These are phyloP conservation scores for Talaromyces proteolyticus DNA, from an alignment of 495 filamentous ascomycete species.

Conservation along the genomic window DNA sequence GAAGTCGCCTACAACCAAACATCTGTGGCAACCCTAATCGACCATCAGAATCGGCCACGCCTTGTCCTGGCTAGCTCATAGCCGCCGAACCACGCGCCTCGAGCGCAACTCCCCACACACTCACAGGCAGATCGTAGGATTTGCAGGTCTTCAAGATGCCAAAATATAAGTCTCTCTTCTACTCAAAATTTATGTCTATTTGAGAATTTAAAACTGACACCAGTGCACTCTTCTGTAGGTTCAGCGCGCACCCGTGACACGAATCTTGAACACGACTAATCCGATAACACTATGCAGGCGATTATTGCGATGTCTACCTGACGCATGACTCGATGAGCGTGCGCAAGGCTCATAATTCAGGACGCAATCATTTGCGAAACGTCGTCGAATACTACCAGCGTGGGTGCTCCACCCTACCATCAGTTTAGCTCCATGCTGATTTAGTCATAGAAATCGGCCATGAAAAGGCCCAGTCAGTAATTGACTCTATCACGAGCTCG, in stretches of 20 bases:
- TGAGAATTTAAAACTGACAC: constrained; percentile 38
- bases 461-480: constrained; percentile 96
- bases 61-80: too few species aligned
- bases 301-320: constrained; percentile 99
- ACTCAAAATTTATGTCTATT: not conserved
- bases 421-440: not conserved
- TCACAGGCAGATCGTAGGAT: not conserved
- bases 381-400: constrained; percentile 98
- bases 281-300: constrained; percentile 51
- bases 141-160: constrained; percentile 52
- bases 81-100: not conserved
- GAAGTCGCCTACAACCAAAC: too few species aligned
- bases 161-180: constrained; percentile 61
- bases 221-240: constrained; percentile 65
- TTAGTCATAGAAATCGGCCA: constrained; percentile 77
- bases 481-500: constrained; percentile 92
- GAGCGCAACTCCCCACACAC: not conserved
- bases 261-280: constrained; percentile 9
- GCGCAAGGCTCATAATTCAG: constrained; percentile 95
- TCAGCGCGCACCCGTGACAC: constrained; percentile 1
- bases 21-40: too few species aligned
- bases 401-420: constrained; percentile 28
- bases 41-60: too few species aligned
- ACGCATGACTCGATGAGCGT: constrained; percentile 99
- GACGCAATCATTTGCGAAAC: constrained; percentile 93